Percentiles rank a stretch among this genome's conserved stretches.
Evolutionary conservation across 192 early-diverging fungal genomes (phyloP).

Genomic region (Piromyces finnis): DNA sequence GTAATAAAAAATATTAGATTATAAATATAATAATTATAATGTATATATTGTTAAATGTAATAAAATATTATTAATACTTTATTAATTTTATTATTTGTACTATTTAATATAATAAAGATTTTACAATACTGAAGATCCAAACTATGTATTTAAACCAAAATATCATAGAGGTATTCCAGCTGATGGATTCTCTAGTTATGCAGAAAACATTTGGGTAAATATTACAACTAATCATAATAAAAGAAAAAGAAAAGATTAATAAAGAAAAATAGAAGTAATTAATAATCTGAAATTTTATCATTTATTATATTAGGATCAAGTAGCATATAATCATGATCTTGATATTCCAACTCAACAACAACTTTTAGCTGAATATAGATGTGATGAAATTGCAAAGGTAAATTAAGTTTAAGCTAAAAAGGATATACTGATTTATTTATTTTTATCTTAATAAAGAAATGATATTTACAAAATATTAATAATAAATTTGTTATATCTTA

Average conservation of each 20-base stretch:
- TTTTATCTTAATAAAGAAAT: too few species aligned
- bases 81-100: too few species aligned
- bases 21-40: neutral
- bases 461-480: too few species aligned
- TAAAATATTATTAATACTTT: too few species aligned
- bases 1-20: constrained; percentile 13
- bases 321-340: constrained; percentile 82
- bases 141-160: constrained; percentile 66
- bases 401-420: too few species aligned
- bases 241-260: too few species aligned
- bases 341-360: constrained; percentile 98
- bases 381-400: constrained; percentile 82
- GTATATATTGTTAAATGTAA: too few species aligned
- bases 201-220: constrained; percentile 61
- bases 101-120: constrained; percentile 39
- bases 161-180: constrained; percentile 88
- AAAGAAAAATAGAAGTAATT: too few species aligned
- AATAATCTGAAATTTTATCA: neutral
- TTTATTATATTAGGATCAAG: constrained; percentile 37
- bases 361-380: constrained; percentile 91
- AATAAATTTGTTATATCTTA: too few species aligned
- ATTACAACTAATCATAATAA: too few species aligned
- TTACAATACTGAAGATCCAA: constrained; percentile 35
- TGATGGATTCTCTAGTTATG: constrained; percentile 88
- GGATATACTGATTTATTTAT: too few species aligned